Base-by-base conservation (phyloP, 1,139 yeast species). In the Pichia sp. region DNA sequence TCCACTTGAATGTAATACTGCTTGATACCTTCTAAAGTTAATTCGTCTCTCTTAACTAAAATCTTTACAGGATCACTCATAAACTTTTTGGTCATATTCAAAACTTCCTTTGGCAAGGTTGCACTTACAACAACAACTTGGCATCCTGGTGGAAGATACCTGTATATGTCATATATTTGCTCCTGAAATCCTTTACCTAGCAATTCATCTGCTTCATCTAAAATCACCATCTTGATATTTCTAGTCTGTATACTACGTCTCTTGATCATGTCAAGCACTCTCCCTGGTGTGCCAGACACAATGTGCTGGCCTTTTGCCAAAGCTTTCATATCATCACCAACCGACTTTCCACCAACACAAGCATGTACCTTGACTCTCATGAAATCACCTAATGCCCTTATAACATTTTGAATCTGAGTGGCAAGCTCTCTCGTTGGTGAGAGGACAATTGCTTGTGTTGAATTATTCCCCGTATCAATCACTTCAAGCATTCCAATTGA, bases 341-440 rank as follows among this genome's bases (percentile, higher is more conserved):
- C 82, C 51, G 78, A 77, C 34, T 84, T 85, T 21, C 97, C 97
- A 36, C 98, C 98, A 43, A 89, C 83, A 61, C 96, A 84, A 0
- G 96, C 95, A 58, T 85, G 91, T 35, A 93, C 79, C 42, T 77
- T 83, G 7, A 86, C 72, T 48, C 74, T 82, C 86, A 89, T 80
- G 58, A 81, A 85, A 55, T 82, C 91, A 10, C 97, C 96, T 42
- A 91, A 64, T 35, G 91, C 81, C 49, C 77, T 73, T 6, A 89
- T 82, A 20, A 91, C 97, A 51, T 76, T 79, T 58, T 83, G 86
- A 54, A 88, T 89, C 61, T 91, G 98, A 4, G 74, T 72, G 1
- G 97, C 97, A 52, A 91, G 69, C 61, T 91, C 98, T 67, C 98
- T 74, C 2, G 97, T 91, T n/a, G 98, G 97, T 5, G 96, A 85